phyloP scores from a whole-genome alignment of 169 alveolate genomes.

The Theileria equi region DNA sequence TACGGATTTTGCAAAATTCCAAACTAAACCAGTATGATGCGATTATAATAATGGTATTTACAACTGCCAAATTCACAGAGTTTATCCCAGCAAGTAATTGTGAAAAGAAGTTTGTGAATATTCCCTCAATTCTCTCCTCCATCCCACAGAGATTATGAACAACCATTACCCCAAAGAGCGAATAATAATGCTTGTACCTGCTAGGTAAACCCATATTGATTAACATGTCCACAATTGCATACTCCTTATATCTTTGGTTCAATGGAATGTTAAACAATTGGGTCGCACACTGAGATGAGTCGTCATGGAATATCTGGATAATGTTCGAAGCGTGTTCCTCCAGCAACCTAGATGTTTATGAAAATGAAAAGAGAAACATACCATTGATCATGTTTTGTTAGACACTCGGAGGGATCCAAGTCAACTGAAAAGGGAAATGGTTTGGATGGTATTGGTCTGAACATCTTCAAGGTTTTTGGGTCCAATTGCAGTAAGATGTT shows the following conservation, averaged over 20 bases:
- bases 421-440: constrained; percentile 7
- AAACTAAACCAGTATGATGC: constrained; percentile 58
- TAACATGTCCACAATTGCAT: constrained; percentile 46
- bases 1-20: constrained; percentile 55
- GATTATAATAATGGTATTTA: constrained; percentile 5
- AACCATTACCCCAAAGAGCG: constrained; percentile 42
- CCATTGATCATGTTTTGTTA: constrained; percentile 42
- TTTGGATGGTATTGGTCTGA: constrained; percentile 27
- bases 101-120: constrained; percentile 11
- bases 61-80: constrained; percentile 35
- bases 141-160: constrained; percentile 48
- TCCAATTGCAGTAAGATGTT: constrained; percentile 23
- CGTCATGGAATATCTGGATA: constrained; percentile 37
- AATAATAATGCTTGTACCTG: constrained; percentile 16
- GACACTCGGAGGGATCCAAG: neutral
- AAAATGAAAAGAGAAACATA: constrained; percentile 1
- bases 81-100: constrained; percentile 19
- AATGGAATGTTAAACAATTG: constrained; percentile 51
- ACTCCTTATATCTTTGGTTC: constrained; percentile 38
- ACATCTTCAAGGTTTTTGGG: constrained; percentile 2
- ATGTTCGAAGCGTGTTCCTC: constrained; percentile 55
- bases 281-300: constrained; percentile 38
- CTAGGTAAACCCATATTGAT: constrained; percentile 34
- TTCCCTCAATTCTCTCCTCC: constrained; percentile 28
- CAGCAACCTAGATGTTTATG: constrained; percentile 19